These are phyloP conservation scores for Pancytospora philotis DNA, from an alignment of 371 early-diverging fungal genomes.

Conservation along the genomic window DNA sequence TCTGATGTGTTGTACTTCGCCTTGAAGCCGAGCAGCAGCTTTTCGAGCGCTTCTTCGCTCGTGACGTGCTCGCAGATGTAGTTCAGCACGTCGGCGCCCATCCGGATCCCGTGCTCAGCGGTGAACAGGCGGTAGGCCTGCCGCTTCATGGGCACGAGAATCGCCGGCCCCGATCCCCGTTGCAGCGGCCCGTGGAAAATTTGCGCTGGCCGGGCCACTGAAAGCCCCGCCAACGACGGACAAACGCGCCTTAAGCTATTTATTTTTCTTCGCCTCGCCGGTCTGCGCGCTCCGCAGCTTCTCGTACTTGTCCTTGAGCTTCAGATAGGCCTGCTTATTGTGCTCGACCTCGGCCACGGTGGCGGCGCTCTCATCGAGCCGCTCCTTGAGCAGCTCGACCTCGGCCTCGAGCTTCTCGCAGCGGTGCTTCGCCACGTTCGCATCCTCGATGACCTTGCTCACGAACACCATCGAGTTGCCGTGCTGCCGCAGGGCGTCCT, in stretches of 20 bases:
- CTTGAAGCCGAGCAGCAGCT: conserved; percentile 23
- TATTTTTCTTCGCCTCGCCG: conserved; percentile 11
- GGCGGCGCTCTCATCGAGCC: conserved; percentile 3
- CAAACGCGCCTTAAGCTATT: too few relatives aligned
- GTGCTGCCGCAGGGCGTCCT: conserved; percentile 32
- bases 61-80: conserved; percentile 8
- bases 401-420: conserved; percentile 18
- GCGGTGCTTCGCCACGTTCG: conserved; percentile 11
- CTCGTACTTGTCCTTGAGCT: conserved; percentile 42
- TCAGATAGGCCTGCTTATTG: conserved; percentile 41
- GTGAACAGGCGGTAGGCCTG: conserved; percentile 40
- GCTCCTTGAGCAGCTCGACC: conserved; percentile 18
- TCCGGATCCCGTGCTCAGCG: conserved; percentile 26
- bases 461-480: conserved; percentile 38
- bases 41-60: conserved; percentile 4
- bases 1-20: conserved; percentile 3
- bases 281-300: neutral
- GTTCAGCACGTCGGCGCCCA: conserved; percentile 26
- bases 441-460: conserved; percentile 22
- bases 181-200: too few relatives aligned
- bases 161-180: too few relatives aligned
- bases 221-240: too few relatives aligned
- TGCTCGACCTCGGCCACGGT: conserved; percentile 31
- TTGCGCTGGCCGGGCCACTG: too few relatives aligned
- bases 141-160: conserved; percentile 28